A percentile compares a stretch with the other conserved stretches of the same genome.
These are phyloP conservation scores for Magnolia changhungtana DNA, from an alignment of 164 flowering plant genomes.

Conservation along the genomic window DNA sequence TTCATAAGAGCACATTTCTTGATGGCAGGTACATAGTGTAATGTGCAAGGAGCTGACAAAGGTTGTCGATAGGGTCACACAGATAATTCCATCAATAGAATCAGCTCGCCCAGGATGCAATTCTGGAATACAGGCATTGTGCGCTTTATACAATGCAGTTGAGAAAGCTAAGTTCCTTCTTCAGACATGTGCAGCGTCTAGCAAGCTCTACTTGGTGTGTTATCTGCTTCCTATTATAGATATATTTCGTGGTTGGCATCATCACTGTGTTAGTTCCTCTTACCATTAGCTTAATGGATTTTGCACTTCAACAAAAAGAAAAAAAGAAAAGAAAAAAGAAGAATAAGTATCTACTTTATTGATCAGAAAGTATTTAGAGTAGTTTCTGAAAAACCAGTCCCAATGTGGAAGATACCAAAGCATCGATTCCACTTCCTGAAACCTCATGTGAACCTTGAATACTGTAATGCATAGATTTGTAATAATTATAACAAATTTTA, in stretches of 20 bases:
- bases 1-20: slow-evolving; percentile 6
- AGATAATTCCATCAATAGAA: slow-evolving; percentile 43
- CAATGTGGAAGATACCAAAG: neutral
- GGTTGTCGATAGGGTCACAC: slow-evolving; percentile 29
- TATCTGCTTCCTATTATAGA: neutral
- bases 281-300: too few relatives aligned
- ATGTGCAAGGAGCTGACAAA: slow-evolving; percentile 38
- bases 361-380: neutral
- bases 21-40: slow-evolving; percentile 40
- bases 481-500: too few relatives aligned
- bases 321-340: too few relatives aligned
- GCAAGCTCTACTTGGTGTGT: slow-evolving; percentile 65
- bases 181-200: slow-evolving; percentile 51
- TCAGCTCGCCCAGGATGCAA: slow-evolving; percentile 46
- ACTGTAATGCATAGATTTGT: too few relatives aligned
- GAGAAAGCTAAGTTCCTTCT: slow-evolving; percentile 51
- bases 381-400: neutral
- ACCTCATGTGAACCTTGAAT: too few relatives aligned
- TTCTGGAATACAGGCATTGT: slow-evolving; percentile 44
- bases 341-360: too few relatives aligned
- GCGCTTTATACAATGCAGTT: slow-evolving; percentile 35
- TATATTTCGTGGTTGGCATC: neutral
- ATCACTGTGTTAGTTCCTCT: too few relatives aligned
- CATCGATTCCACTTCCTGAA: neutral
- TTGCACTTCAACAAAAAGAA: too few relatives aligned